Evolutionary conservation across 441 rosid species (phyloP), one percentile per base, ranked within the genome.

Genomic region (Erysimum cheiri): DNA sequence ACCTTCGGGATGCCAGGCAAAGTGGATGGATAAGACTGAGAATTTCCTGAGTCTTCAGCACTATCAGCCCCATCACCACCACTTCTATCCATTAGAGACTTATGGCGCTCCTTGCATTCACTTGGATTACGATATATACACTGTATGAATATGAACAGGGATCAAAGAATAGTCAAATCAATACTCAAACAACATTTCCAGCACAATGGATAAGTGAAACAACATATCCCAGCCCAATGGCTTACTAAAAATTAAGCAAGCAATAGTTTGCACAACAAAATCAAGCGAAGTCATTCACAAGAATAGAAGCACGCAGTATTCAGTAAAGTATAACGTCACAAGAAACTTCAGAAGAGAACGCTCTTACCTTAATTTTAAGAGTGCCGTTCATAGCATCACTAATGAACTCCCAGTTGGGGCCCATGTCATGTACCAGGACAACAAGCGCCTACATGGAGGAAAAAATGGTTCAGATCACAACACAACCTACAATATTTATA

Each of bases 1-100:
- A 85, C 99, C 98, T 90, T 93, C 3, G 99, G 99, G 53, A 96
- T 96, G 82, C 99, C 99, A 69, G 98, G 99, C 78, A 96, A 85
- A 62, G 97, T 88, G 72, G 99, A 95, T 32, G 98, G 99, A 80
- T 96, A 96, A 76, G 98, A 81, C 83, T 88, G 98, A 72, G 98
- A 93, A 72, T 92, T 87, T 56, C 98, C 98, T 35, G 98, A 93
- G 83, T 96, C 99, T 79, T 96, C 98, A 73, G 97, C 97, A 78
- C 98, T 93, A 74, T 96, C 99, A 76, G 94, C 97, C 33, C 97
- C 98, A 80, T 96, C 98, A 73, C 92, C 91, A 71, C 86, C 80
- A 78, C 82, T 84, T 78, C 81, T 87, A 79, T 93, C 97, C 93
- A 96, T 91, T 71, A 96, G 80, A 74, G 72, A 67, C 72, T 90